phyloP scores from a whole-genome alignment of 2,329 filamentous ascomycete species.

The Pestalotiopsis sp. region DNA sequence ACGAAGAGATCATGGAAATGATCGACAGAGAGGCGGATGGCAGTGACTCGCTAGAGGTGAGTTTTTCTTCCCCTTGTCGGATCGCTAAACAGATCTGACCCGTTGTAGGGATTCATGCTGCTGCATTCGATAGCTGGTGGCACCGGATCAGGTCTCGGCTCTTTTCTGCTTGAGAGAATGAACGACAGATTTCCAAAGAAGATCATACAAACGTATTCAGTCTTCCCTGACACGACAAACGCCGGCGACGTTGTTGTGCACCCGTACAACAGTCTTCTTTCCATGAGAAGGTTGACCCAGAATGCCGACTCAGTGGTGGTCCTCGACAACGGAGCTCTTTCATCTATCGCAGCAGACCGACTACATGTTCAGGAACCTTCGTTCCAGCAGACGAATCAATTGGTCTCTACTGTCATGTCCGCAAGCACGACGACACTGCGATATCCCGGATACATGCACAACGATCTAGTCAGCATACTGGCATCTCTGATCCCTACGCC shows the following conservation, averaged over 20 bases:
- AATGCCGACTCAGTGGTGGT: constrained; percentile 98
- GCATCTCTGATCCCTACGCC: constrained; percentile 95
- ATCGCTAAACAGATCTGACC: constrained; percentile 19
- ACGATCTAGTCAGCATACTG: constrained; percentile 95
- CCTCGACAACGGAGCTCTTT: constrained; percentile 91
- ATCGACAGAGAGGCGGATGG: constrained; percentile 98
- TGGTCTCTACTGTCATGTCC: constrained; percentile 98
- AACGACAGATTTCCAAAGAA: constrained; percentile 99
- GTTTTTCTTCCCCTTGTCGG: constrained; percentile 8
- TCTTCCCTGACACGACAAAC: constrained; percentile 92
- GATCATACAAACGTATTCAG: constrained; percentile 97
- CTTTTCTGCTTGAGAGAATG: constrained; percentile 89
- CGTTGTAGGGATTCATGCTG: constrained; percentile 85
- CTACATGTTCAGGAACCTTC: constrained; percentile 94
- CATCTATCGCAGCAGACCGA: constrained; percentile 89
- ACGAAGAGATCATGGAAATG: constrained; percentile 99
- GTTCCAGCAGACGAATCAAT: constrained; percentile 95
- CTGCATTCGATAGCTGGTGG: constrained; percentile 97
- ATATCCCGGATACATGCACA: constrained; percentile 99
- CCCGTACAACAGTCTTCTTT: constrained; percentile 94
- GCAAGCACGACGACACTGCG: constrained; percentile 94
- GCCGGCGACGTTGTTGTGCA: constrained; percentile 92
- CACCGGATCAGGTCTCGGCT: constrained; percentile 93
- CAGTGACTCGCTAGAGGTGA: constrained; percentile 89
- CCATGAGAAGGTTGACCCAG: constrained; percentile 87